phyloP scores from a whole-genome alignment of 1,284 basidiomycete species.

The Austroboletus novae-zelandiae region DNA sequence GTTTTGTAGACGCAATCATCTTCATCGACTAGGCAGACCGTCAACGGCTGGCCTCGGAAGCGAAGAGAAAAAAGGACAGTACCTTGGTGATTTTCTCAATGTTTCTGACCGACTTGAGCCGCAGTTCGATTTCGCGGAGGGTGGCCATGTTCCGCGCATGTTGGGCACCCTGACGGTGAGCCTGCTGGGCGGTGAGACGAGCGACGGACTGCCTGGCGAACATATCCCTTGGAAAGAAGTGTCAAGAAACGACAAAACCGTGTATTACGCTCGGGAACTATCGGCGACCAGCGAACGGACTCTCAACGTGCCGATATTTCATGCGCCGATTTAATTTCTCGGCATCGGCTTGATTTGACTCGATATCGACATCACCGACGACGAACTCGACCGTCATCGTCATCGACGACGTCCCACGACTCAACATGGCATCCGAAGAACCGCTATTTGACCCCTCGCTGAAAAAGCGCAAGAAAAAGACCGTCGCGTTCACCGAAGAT shows the following conservation, averaged over 20 bases:
- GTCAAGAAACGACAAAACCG: slow-evolving; percentile 12
- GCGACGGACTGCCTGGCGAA: slow-evolving; percentile 70
- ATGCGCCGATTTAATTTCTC: slow-evolving; percentile 23
- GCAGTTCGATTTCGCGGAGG: slow-evolving; percentile 94
- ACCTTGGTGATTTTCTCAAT: slow-evolving; percentile 99
- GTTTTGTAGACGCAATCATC: slow-evolving; percentile 98
- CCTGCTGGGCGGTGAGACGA: slow-evolving; percentile 56
- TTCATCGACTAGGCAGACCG: slow-evolving; percentile 84
- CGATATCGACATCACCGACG: slow-evolving; percentile 16
- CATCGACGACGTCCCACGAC: slow-evolving; percentile 20
- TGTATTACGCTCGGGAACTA: slow-evolving; percentile 33
- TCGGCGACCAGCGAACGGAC: slow-evolving; percentile 37
- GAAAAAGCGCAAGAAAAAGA: slow-evolving; percentile 86
- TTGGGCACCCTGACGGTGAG: slow-evolving; percentile 51
- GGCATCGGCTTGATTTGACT: slow-evolving; percentile 16
- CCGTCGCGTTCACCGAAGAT: slow-evolving; percentile 79
- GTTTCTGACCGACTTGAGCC: slow-evolving; percentile 96
- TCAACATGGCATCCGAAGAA: slow-evolving; percentile 59
- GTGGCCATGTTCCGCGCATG: slow-evolving; percentile 91
- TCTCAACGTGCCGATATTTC: slow-evolving; percentile 19
- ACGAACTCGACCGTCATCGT: slow-evolving; percentile 9
- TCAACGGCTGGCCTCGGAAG: background rate
- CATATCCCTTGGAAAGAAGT: slow-evolving; percentile 34
- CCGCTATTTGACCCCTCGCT: slow-evolving; percentile 80
- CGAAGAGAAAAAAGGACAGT: slow-evolving; percentile 28